These are phyloP conservation scores for Zygosaccharomyces sapae DNA, from an alignment of 1,139 yeast species.

Conservation along the genomic window DNA sequence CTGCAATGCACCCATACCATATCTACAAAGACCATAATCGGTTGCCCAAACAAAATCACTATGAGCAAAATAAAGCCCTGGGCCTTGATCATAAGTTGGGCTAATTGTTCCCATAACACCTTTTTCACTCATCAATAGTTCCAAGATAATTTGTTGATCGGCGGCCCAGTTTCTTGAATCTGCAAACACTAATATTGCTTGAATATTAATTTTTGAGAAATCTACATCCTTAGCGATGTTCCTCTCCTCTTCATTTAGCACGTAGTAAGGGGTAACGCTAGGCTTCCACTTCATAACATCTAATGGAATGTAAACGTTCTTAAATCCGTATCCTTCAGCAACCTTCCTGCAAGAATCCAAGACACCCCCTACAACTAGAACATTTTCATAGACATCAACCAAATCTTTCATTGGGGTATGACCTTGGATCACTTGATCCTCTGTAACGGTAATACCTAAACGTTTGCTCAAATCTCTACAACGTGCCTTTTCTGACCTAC, in stretches of 20 bases:
- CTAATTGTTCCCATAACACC: conserved; percentile 82
- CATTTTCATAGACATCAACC: conserved; percentile 60
- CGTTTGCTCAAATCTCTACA: conserved; percentile 63
- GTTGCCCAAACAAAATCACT: conserved; percentile 90
- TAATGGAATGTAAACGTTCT: conserved; percentile 71
- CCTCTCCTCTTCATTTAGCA: conserved; percentile 65
- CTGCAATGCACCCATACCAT: conserved; percentile 88
- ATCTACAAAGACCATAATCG: conserved; percentile 69
- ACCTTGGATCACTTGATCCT: conserved; percentile 80
- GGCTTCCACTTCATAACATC: conserved; percentile 84
- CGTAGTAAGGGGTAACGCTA: conserved; percentile 75
- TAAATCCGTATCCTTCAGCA: conserved; percentile 72
- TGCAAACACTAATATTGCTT: conserved; percentile 74
- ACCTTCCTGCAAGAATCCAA: conserved; percentile 76
- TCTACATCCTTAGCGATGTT: conserved; percentile 55
- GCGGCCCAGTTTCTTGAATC: conserved; percentile 88
- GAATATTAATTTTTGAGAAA: conserved; percentile 58
- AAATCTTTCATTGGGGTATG: conserved; percentile 86
- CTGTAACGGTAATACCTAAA: conserved; percentile 56
- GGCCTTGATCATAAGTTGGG: conserved; percentile 69
- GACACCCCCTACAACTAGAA: conserved; percentile 79
- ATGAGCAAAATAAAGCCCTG: conserved; percentile 78
- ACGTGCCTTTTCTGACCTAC: conserved; percentile 69
- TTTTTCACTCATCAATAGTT: conserved; percentile 62
- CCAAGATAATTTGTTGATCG: conserved; percentile 81